A percentile compares a stretch with the other conserved stretches of the same genome.
Conservation (phyloP, 148 eudicot species). For the Polygonum maritimum region DNA sequence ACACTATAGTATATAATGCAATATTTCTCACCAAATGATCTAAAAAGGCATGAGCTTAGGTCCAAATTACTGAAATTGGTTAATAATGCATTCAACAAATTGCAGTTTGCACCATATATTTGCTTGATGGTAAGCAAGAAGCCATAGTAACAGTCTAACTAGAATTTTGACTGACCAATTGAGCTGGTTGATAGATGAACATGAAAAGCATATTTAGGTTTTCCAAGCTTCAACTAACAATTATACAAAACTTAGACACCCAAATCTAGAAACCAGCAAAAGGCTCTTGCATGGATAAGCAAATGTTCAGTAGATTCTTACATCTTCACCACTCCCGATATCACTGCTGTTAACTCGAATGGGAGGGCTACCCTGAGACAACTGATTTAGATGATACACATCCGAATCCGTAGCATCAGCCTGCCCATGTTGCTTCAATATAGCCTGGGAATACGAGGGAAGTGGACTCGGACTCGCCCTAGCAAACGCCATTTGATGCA, state of each 20-base stretch:
- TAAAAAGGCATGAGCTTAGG: not conserved
- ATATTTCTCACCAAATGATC: not conserved
- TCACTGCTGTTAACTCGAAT: constrained; percentile 22
- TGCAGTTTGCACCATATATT: too few relatives aligned
- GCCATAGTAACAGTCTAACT: too few relatives aligned
- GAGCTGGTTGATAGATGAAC: too few relatives aligned
- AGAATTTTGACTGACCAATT: too few relatives aligned
- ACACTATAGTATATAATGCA: too few relatives aligned
- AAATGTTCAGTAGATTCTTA: constrained; percentile 18
- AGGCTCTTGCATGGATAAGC: not conserved
- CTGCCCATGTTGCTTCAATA: constrained; percentile 15
- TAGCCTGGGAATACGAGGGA: constrained; percentile 8
- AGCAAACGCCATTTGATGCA: constrained; percentile 39
- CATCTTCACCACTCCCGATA: constrained; percentile 27
- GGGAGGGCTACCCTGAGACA: constrained; percentile 44
- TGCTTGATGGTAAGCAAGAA: too few relatives aligned
- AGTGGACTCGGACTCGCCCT: not conserved
- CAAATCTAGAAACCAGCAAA: not conserved
- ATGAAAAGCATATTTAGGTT: not conserved
- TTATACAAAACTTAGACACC: not conserved
- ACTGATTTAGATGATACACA: constrained; percentile 27
- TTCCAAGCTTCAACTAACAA: not conserved
- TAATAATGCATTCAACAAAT: too few relatives aligned
- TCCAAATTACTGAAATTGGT: too few relatives aligned
- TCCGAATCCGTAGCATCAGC: constrained; percentile 26